Conservation (phyloP, 2,329 filamentous ascomycete species). For the Pseudogymnoascus sp. region DNA sequence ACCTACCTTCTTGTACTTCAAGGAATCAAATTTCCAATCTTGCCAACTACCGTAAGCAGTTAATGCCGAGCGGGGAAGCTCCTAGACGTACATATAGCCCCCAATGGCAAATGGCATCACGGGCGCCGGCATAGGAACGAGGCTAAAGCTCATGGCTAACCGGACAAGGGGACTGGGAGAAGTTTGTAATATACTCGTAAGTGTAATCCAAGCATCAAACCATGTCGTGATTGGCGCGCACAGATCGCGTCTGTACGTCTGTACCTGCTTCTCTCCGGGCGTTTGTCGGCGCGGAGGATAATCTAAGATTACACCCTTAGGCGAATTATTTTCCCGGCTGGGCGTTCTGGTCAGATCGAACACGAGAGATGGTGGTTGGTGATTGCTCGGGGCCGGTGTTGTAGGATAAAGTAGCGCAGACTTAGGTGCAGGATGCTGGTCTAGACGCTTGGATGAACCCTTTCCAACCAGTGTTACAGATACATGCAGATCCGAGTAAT, state of each 20-base stretch:
- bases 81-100: background rate
- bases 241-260: background rate
- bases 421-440: background rate
- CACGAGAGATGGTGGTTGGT: background rate
- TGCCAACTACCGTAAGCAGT: background rate
- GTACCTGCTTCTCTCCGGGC: slow-evolving; percentile 1
- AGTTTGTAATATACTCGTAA: slow-evolving; percentile 2
- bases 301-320: background rate
- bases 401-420: background rate
- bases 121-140: background rate
- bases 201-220: background rate
- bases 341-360: background rate
- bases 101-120: background rate
- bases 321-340: slow-evolving; percentile 5
- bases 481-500: background rate
- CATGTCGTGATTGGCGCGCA: background rate
- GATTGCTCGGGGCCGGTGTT: background rate
- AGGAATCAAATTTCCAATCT: background rate
- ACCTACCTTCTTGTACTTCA: slow-evolving; percentile 2
- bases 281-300: background rate
- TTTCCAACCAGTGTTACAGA: background rate
- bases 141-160: slow-evolving; percentile 1
- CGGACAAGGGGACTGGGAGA: background rate
- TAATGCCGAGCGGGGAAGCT: slow-evolving; percentile 4
- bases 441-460: background rate